Conservation (phyloP, 768 basidiomycete genomes). For the Obba rivulosa region DNA sequence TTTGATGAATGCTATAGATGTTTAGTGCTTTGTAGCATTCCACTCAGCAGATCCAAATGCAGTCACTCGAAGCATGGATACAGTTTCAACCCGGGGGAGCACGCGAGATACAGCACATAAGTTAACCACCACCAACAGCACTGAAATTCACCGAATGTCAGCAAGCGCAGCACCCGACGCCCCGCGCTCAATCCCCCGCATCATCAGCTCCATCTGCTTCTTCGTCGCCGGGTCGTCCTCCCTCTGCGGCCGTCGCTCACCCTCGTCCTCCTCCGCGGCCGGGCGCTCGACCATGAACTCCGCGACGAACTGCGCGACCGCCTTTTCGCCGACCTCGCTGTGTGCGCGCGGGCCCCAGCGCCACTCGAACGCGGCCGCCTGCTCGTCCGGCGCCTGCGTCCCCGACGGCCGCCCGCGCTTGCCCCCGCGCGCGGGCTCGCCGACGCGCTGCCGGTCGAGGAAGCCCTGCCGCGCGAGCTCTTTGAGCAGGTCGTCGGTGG, state of each 20-base stretch:
- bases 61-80: too few relatives aligned
- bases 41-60: too few relatives aligned
- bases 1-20: too few relatives aligned
- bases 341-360: conserved; percentile 81
- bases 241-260: conserved; percentile 15
- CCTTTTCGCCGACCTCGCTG: conserved; percentile 78
- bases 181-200: conserved; percentile 55
- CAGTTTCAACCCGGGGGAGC: too few relatives aligned
- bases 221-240: conserved; percentile 16
- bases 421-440: conserved; percentile 38
- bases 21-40: too few relatives aligned
- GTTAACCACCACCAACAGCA: neutral
- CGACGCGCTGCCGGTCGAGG: conserved; percentile 60
- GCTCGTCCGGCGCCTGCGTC: conserved; percentile 33
- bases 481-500: conserved; percentile 63
- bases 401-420: conserved; percentile 54
- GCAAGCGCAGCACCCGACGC: conserved; percentile 57
- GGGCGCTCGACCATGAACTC: conserved; percentile 64
- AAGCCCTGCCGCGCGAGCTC: conserved; percentile 67
- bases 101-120: neutral
- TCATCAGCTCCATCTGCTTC: conserved; percentile 40
- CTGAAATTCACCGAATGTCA: conserved; percentile 27
- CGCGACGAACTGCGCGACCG: conserved; percentile 68
- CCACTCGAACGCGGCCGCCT: conserved; percentile 60
- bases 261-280: conserved; percentile 14